phyloP scores from a whole-genome alignment of 2,329 filamentous ascomycete species.

The Aspergillus fumigatiaffinis region DNA sequence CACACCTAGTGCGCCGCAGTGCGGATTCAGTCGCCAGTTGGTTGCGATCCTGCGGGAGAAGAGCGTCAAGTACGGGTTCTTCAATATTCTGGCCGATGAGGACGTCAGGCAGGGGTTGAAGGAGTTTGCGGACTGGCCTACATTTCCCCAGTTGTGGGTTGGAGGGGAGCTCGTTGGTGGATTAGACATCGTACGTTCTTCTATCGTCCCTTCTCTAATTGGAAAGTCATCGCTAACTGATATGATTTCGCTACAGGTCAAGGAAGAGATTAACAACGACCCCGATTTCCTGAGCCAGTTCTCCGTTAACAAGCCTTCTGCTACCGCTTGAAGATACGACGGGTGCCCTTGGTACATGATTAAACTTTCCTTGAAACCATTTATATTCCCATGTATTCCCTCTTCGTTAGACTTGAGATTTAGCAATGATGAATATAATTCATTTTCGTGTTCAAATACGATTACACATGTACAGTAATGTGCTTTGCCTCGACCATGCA shows the following conservation, averaged over 20 bases:
- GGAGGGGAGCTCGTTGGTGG: constrained; percentile 87
- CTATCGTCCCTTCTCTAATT: neutral
- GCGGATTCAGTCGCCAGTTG: constrained; percentile 87
- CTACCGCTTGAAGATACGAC: constrained; percentile 11
- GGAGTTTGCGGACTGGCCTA: constrained; percentile 98
- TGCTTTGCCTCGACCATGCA: too few relatives aligned
- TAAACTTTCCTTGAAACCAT: neutral
- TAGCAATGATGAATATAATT: neutral
- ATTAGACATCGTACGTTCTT: constrained; percentile 79
- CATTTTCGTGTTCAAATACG: neutral
- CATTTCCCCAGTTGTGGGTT: constrained; percentile 92
- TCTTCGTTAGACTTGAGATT: neutral
- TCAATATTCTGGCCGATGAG: constrained; percentile 97
- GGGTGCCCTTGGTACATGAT: neutral
- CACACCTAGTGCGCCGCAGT: constrained; percentile 81
- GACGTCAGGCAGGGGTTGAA: constrained; percentile 95
- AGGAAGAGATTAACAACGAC: constrained; percentile 85
- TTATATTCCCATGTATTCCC: constrained; percentile 14
- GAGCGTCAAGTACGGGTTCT: constrained; percentile 94
- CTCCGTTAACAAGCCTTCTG: constrained; percentile 43
- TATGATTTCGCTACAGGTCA: constrained; percentile 58
- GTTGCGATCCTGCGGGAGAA: constrained; percentile 83
- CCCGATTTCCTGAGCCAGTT: constrained; percentile 77
- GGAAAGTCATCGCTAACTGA: constrained; percentile 9
- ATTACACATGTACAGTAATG: neutral